phyloP scores from a whole-genome alignment of 768 basidiomycete genomes.

The Grammothele lineata region DNA sequence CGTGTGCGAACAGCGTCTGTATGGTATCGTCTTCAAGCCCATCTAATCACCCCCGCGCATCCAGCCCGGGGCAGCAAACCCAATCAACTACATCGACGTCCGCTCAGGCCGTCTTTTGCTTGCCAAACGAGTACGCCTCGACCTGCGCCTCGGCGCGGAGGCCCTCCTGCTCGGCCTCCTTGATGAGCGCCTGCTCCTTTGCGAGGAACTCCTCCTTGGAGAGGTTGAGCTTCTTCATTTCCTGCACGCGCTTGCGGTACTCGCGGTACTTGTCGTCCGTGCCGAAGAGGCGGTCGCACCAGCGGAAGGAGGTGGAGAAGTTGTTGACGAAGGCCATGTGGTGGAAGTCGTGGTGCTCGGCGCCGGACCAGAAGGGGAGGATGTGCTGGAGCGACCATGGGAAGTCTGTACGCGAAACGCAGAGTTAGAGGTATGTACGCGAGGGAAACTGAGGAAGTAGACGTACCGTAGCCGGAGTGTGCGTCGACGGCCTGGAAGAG shows the following conservation, averaged over 20 bases:
- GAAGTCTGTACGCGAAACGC: conserved; percentile 57
- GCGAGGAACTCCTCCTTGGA: conserved; percentile 47
- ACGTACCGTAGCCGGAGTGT: conserved; percentile 90
- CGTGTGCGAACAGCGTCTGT: conserved; percentile 10
- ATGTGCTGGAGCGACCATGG: conserved; percentile 95
- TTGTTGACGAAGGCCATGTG: conserved; percentile 96
- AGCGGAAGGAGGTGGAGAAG: conserved; percentile 91
- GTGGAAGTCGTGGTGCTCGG: conserved; percentile 98
- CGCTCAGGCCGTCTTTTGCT: conserved; percentile 19
- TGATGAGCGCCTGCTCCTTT: conserved; percentile 60
- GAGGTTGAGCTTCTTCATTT: conserved; percentile 47
- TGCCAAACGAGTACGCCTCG: conserved; percentile 24
- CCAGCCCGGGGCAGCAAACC: background rate
- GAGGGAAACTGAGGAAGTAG: background rate
- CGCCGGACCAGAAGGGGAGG: conserved; percentile 94
- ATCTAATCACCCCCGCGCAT: no score
- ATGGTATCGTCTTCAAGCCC: background rate
- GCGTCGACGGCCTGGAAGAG: conserved; percentile 98
- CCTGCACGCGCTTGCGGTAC: conserved; percentile 64
- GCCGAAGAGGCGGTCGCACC: conserved; percentile 86
- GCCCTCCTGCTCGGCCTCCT: conserved; percentile 72
- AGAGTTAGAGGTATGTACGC: background rate
- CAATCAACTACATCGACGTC: background rate
- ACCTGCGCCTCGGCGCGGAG: conserved; percentile 56
- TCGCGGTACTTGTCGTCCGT: conserved; percentile 88